Evolutionary conservation across 2,329 filamentous ascomycete species (phyloP), one percentile per base, ranked within the genome.

Genomic region (Paecilomyces niveus): DNA sequence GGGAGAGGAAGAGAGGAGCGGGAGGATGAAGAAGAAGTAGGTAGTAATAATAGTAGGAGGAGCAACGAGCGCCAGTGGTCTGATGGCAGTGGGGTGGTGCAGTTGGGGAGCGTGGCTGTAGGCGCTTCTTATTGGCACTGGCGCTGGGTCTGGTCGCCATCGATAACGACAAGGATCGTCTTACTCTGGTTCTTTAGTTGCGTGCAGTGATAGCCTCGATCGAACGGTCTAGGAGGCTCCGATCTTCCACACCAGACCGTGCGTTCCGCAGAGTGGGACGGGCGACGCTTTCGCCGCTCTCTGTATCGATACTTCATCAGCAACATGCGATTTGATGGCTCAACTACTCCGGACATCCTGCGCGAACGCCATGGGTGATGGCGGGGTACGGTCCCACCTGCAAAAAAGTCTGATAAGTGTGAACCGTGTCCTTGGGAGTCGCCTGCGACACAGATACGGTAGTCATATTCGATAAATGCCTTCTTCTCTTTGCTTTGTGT

Each of bases 1-100:
- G 65, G 67, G 54, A 68, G 68, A 24, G 65, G 68, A 26, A 63
- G 64, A 55, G 70, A 68, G 58, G 71, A 75, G 54, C n/a, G 75
- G 80, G 60, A 75, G 79, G 57, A 78, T 81, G 63, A 79, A 76
- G 57, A 73, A 67, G 56, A 80, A 77, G 39, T 45, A 45, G 18
- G 39, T 18, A 45, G 39, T n/a, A 18, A 18, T 3, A 45, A 18
- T 45, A 45, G 39, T 21, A 18, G 18, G n/a, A 45, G 6, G 35
- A n/a, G 32, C 32, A 33, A n/a, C 35, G 13, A 39, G 35, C n/a
- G 13, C 6, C 39, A 45, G 39, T 45, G 39, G 39, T n/a, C 39
- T 45, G 35, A 39, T 18, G 35, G 35, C 35, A 13, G n/a, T 18
- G 15, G 35, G n/a, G 10, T n/a, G 15, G n/a, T 5, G 35, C 35